These are phyloP conservation scores for Blakeslea trispora DNA, from an alignment of 371 early-diverging fungal species.

Conservation along the genomic window DNA sequence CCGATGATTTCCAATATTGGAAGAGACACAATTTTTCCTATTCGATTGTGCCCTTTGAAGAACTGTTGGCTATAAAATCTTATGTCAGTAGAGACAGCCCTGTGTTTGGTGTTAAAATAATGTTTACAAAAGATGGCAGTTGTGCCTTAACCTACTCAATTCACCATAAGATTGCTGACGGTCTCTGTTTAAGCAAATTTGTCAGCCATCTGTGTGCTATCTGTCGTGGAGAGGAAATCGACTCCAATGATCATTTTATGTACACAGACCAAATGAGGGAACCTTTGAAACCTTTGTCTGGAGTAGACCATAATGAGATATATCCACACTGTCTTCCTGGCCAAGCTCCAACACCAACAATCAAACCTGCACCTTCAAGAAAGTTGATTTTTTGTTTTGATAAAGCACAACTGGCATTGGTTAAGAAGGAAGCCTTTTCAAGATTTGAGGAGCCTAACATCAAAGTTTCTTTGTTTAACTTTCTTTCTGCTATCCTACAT, in stretches of 20 bases:
- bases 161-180: conserved; percentile 23
- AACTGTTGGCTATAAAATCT: conserved; percentile 8
- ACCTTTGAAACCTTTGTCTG: conserved; percentile 2
- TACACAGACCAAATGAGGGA: conserved; percentile 12
- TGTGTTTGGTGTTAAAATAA: conserved; percentile 10
- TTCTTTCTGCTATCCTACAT: conserved; percentile 12
- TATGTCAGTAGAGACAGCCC: conserved; percentile 12
- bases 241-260: not conserved
- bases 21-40: conserved; percentile 14
- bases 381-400: conserved; percentile 13
- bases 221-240: conserved; percentile 1
- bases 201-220: conserved; percentile 1
- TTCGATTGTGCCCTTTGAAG: conserved; percentile 11
- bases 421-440: conserved; percentile 3
- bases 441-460: not conserved
- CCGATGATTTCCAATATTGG: conserved; percentile 14
- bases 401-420: not conserved
- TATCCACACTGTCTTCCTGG: conserved; percentile 11
- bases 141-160: conserved; percentile 2
- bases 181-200: conserved; percentile 2
- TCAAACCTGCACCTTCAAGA: conserved; percentile 11
- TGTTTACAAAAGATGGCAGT: conserved; percentile 10
- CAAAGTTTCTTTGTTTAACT: conserved; percentile 11
- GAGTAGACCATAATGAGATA: conserved; percentile 7
- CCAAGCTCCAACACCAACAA: conserved; percentile 1